These are phyloP conservation scores for Annulohypoxylon moriforme DNA, from an alignment of 495 filamentous ascomycete species.

Conservation along the genomic window DNA sequence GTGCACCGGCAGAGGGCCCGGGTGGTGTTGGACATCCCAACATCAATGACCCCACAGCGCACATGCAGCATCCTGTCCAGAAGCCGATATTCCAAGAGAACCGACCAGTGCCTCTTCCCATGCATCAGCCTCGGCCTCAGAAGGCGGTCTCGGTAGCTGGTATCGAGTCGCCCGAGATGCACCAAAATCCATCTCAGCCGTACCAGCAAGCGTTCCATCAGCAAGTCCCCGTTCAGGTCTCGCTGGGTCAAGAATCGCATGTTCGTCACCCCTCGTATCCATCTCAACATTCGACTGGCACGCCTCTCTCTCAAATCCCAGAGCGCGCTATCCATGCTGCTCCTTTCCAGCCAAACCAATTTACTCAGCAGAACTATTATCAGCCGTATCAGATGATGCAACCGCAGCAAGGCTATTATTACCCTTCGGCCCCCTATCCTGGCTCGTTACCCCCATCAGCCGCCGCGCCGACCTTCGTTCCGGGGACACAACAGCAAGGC, in stretches of 20 bases:
- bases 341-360: conserved; percentile 85
- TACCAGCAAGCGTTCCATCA: conserved; percentile 93
- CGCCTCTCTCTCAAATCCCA: conserved; percentile 92
- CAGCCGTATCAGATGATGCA: conserved; percentile 62
- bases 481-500: conserved; percentile 64
- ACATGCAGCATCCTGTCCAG: conserved; percentile 71
- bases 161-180: conserved; percentile 85
- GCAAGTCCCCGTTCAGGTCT: conserved; percentile 80
- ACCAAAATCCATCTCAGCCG: conserved; percentile 69
- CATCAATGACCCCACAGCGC: conserved; percentile 63
- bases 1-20: conserved; percentile 30
- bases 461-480: conserved; percentile 68
- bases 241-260: conserved; percentile 70
- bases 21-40: conserved; percentile 47
- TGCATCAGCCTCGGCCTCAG: conserved; percentile 96
- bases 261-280: conserved; percentile 78
- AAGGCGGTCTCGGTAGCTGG: conserved; percentile 94
- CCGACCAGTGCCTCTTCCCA: conserved; percentile 77
- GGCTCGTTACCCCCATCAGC: conserved; percentile 64
- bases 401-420: conserved; percentile 67
- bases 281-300: conserved; percentile 80
- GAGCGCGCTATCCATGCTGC: conserved; percentile 93
- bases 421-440: conserved; percentile 67
- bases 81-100: conserved; percentile 84
- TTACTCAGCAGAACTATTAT: conserved; percentile 73